Evolutionary conservation across 2,329 filamentous ascomycete species (phyloP).

Genomic region (Cordyceps cicadae): DNA sequence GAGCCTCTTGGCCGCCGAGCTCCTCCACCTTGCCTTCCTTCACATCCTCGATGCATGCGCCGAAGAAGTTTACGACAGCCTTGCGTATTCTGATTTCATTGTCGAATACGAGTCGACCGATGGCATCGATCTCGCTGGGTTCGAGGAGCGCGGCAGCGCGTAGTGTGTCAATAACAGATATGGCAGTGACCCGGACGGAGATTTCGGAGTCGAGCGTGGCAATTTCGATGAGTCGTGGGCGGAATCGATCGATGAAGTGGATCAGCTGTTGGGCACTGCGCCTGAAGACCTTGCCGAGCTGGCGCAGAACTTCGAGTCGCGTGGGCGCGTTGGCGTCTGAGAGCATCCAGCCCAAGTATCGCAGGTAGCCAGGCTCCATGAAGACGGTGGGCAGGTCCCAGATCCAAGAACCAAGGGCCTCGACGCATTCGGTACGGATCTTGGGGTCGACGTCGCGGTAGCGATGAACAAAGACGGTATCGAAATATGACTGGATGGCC

Average conservation of each 20-base stretch:
- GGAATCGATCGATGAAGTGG: constrained; percentile 89
- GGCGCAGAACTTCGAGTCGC: constrained; percentile 76
- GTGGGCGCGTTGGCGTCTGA: constrained; percentile 71
- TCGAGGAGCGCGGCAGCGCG: constrained; percentile 81
- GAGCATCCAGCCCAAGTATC: constrained; percentile 92
- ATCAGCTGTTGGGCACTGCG: constrained; percentile 75
- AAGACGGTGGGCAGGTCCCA: constrained; percentile 75
- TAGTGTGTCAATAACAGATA: constrained; percentile 74
- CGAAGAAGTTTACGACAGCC: constrained; percentile 84
- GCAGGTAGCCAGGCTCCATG: constrained; percentile 80
- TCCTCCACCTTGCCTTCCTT: constrained; percentile 75
- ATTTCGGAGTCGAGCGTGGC: constrained; percentile 78
- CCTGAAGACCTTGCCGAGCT: constrained; percentile 71
- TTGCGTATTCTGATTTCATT: constrained; percentile 76
- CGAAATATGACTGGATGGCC: constrained; percentile 77
- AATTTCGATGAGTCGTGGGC: constrained; percentile 83
- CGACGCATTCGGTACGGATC: constrained; percentile 81
- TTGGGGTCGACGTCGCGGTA: constrained; percentile 89
- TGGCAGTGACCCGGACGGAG: constrained; percentile 68
- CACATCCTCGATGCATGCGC: constrained; percentile 74
- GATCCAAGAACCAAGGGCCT: constrained; percentile 84
- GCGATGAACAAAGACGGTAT: constrained; percentile 87
- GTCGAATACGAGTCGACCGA: constrained; percentile 86
- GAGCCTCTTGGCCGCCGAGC: constrained; percentile 67
- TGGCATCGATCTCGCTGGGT: constrained; percentile 79